Conservation (phyloP, 2,329 filamentous ascomycete species). For the Apiospora aurea region DNA sequence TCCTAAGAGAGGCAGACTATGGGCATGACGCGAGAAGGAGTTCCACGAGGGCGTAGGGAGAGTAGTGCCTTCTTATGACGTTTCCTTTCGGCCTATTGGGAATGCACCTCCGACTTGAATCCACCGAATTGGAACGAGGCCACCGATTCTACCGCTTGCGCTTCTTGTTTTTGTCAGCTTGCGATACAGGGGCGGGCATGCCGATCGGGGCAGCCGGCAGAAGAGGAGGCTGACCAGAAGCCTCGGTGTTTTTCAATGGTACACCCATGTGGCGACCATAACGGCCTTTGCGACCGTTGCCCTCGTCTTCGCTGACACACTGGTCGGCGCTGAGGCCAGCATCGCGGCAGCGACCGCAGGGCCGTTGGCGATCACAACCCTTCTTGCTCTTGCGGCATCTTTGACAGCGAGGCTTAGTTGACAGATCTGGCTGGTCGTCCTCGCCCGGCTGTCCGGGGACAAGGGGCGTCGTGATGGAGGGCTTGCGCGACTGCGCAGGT, state of each 20-base stretch:
- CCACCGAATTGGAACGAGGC: conserved; percentile 13
- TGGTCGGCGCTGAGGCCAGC: conserved; percentile 92
- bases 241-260: conserved; percentile 65
- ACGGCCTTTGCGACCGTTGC: conserved; percentile 93
- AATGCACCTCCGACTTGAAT: conserved; percentile 3
- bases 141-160: conserved; percentile 59
- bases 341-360: conserved; percentile 94
- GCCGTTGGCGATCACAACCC: conserved; percentile 94
- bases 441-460: conserved; percentile 69
- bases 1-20: neutral
- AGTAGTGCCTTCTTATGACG: conserved; percentile 1
- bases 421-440: conserved; percentile 90
- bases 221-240: conserved; percentile 44
- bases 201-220: conserved; percentile 52
- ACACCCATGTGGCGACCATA: conserved; percentile 80
- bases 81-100: neutral
- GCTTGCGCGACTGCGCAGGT: conserved; percentile 74
- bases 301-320: conserved; percentile 97
- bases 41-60: neutral
- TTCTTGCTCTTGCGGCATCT: conserved; percentile 99
- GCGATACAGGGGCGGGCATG: conserved; percentile 37
- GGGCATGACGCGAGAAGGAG: neutral
- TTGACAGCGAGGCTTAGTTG: conserved; percentile 95
- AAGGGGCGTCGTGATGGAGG: conserved; percentile 69
- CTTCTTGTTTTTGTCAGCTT: conserved; percentile 65